A percentile compares a stretch with the other conserved stretches of the same genome.
Evolutionary conservation across 2,329 filamentous ascomycete species (phyloP).

Genomic region (Zopfia rhizophila): DNA sequence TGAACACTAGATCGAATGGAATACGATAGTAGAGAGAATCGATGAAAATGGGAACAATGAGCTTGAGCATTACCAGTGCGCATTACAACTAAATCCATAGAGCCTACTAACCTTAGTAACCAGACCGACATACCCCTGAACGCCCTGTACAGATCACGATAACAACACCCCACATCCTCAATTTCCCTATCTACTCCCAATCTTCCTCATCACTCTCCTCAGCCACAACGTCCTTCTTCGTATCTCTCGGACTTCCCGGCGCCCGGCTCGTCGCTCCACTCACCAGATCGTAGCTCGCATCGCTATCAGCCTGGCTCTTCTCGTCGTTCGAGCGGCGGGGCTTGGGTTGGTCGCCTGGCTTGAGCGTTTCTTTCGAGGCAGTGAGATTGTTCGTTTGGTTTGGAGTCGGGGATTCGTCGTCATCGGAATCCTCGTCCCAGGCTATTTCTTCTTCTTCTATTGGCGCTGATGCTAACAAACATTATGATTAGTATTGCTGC

Average conservation of each 20-base stretch:
- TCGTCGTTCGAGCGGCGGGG: conserved; percentile 74
- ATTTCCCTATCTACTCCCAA: conserved; percentile 70
- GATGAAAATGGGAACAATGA: no score
- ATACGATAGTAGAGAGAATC: no score
- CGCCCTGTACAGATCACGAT: no score
- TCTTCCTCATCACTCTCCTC: conserved; percentile 78
- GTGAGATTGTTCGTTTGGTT: conserved; percentile 33
- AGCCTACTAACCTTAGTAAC: no score
- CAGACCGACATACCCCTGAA: no score
- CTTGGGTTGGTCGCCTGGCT: conserved; percentile 37
- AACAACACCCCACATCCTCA: conserved; percentile 2
- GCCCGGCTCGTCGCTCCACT: conserved; percentile 79
- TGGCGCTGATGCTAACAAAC: conserved; percentile 64
- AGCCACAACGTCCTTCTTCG: conserved; percentile 55
- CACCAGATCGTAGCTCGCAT: conserved; percentile 95
- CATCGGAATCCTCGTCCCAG: conserved; percentile 78
- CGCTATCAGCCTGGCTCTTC: conserved; percentile 90
- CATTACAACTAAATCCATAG: no score
- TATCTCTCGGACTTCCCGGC: conserved; percentile 71
- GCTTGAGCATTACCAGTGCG: no score
- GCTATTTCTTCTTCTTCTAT: conserved; percentile 78
- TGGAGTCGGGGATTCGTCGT: conserved; percentile 50
- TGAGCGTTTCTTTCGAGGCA: conserved; percentile 53
- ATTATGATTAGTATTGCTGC: conserved; percentile 5
- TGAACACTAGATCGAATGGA: no score